A percentile compares a stretch with the other conserved stretches of the same genome.
phyloP scores from a whole-genome alignment of 768 basidiomycete genomes.

The Boletus sp. region DNA sequence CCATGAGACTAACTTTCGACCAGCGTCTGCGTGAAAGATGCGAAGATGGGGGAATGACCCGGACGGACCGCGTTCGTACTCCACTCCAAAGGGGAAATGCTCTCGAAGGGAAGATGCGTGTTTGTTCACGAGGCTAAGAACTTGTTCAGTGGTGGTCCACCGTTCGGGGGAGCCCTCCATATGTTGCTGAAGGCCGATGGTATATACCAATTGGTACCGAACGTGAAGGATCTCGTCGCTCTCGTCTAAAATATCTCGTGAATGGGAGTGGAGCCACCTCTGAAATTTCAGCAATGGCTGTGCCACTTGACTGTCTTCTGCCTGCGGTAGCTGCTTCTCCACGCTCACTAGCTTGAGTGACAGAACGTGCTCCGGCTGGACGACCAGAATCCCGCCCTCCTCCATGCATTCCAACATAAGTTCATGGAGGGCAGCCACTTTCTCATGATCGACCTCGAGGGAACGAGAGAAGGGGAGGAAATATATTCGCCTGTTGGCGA shows the following conservation, averaged over 20 bases:
- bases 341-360: background rate
- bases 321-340: slow-evolving; percentile 5
- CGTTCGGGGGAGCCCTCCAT: background rate
- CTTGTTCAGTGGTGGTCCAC: background rate
- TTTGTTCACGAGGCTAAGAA: background rate
- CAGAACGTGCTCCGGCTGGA: slow-evolving; percentile 31
- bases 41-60: slow-evolving; percentile 14
- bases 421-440: slow-evolving; percentile 1
- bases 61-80: background rate
- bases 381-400: slow-evolving; percentile 40
- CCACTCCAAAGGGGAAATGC: slow-evolving; percentile 9
- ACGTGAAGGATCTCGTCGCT: slow-evolving; percentile 42
- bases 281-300: slow-evolving; percentile 19
- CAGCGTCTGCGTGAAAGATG: slow-evolving; percentile 11
- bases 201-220: slow-evolving; percentile 49
- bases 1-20: slow-evolving; percentile 3
- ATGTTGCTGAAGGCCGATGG: slow-evolving; percentile 29
- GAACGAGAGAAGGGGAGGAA: slow-evolving; percentile 33
- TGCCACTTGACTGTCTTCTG: slow-evolving; percentile 18
- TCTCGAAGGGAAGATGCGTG: background rate
- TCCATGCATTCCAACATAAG: slow-evolving; percentile 31
- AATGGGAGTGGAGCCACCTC: slow-evolving; percentile 17
- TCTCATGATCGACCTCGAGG: slow-evolving; percentile 1
- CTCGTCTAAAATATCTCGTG: background rate
- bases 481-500: slow-evolving; percentile 34